phyloP scores from a whole-genome alignment of 208 protist species.

The Crithidia brevicula region DNA sequence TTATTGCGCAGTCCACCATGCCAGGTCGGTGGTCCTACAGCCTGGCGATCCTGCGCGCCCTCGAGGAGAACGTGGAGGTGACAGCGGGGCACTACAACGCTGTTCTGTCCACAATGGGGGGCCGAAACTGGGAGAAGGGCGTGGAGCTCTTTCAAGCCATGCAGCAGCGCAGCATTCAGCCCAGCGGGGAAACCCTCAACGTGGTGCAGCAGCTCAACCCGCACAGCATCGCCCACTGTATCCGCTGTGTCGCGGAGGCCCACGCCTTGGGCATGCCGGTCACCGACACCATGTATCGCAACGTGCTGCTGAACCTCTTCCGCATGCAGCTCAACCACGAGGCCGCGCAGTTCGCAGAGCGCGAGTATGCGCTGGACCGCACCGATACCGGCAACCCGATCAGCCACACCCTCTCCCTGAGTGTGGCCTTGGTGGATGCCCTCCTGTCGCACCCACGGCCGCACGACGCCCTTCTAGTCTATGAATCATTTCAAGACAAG shows the following conservation, averaged over 20 bases:
- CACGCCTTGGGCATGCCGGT: constrained; percentile 77
- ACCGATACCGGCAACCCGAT: constrained; percentile 57
- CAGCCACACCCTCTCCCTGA: constrained; percentile 61
- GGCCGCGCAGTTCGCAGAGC: constrained; percentile 67
- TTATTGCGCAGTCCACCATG: constrained; percentile 50
- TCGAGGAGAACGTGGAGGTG: constrained; percentile 63
- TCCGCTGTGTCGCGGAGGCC: constrained; percentile 77
- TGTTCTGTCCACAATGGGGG: constrained; percentile 67
- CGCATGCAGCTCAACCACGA: constrained; percentile 75
- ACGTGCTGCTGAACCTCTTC: constrained; percentile 69
- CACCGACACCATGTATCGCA: constrained; percentile 83
- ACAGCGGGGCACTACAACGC: constrained; percentile 90
- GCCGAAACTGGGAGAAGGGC: constrained; percentile 56
- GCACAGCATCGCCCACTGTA: constrained; percentile 59
- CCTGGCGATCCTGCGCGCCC: constrained; percentile 54
- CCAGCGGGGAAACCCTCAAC: constrained; percentile 80
- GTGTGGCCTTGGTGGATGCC: constrained; percentile 74
- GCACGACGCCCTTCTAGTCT: constrained; percentile 66
- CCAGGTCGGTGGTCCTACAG: constrained; percentile 58
- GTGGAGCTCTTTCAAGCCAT: constrained; percentile 74
- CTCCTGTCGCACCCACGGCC: constrained; percentile 74
- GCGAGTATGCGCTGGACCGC: constrained; percentile 56
- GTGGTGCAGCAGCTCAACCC: constrained; percentile 62
- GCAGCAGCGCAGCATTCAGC: constrained; percentile 74
- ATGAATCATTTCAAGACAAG: constrained; percentile 60